Evolutionary conservation across 1,139 yeast species (phyloP), one percentile per base, ranked within the genome.

Genomic region (Candida smagusa): DNA sequence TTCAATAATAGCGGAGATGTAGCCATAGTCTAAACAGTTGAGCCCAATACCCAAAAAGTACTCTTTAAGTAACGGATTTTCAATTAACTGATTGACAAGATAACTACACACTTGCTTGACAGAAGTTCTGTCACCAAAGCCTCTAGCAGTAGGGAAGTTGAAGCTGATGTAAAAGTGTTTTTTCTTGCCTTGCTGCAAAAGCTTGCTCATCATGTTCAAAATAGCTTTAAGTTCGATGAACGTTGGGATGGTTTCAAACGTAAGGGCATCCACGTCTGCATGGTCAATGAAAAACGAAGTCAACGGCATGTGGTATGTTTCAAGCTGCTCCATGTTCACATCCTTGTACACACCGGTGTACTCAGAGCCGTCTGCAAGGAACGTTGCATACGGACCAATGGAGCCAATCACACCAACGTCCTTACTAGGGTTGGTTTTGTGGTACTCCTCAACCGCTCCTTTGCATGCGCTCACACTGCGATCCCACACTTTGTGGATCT

Each of bases 341-440:
- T 53, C 61, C 11, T 58, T 61, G 49, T 84, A 84, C 26, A 72
- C 63, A 0, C 90, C 90, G 2, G 81, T 78, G 50, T 80, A 84
- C 49, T 84, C 92, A 1, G 81, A 68, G 1, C 89, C 89, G 45
- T 79, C 71, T 21, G 81, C 78, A 30, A 81, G 54, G 44, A 57
- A 77, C 0, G 87, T 82, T 1, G 89, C 90, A 51, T 77, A 84
- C 0, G 92, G 88, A 0, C 90, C 92, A n/a, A 82, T 54, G 7
- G 84, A 76, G 0, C 82, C 89, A 7, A 75, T 75, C 5, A 81
- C 67, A 28, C 44, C 48, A 2, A 53, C 51, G 12, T 41, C 31
- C 25, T 34, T 35, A 16, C 9, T 19, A 6, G 33, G 30, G 5
- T 22, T 13, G 6, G 29, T 34, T 19, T 21, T 28, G 11, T 33